phyloP scores from a whole-genome alignment of 2,329 filamentous ascomycete species.

The Talaromyces piceae region DNA sequence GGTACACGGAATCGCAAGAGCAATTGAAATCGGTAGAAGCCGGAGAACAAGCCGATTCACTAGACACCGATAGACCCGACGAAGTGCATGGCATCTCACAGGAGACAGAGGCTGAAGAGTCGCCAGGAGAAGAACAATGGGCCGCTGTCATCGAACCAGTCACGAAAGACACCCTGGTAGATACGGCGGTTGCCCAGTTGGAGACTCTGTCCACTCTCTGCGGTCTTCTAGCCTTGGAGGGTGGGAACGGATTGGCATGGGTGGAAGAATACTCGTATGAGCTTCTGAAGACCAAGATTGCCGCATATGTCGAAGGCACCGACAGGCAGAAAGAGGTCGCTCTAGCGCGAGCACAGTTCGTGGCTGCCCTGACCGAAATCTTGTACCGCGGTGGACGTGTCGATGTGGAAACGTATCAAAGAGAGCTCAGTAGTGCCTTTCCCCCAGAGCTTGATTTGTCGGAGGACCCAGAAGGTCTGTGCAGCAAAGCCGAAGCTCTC shows the following conservation, averaged over 20 bases:
- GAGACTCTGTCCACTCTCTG: constrained; percentile 47
- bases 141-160: constrained; percentile 60
- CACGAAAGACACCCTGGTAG: constrained; percentile 57
- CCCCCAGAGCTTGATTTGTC: constrained; percentile 33
- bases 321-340: constrained; percentile 44
- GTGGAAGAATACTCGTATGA: constrained; percentile 50
- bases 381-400: constrained; percentile 47
- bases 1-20: constrained; percentile 41
- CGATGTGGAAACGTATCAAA: constrained; percentile 47
- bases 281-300: constrained; percentile 48
- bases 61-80: constrained; percentile 11
- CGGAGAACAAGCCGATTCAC: constrained; percentile 13
- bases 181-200: constrained; percentile 60
- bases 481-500: constrained; percentile 51
- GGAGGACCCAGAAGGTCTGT: constrained; percentile 42
- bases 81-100: constrained; percentile 4
- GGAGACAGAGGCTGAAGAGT: constrained; percentile 20
- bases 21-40: constrained; percentile 33
- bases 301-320: constrained; percentile 42
- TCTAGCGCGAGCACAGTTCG: constrained; percentile 51
- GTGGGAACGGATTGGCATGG: constrained; percentile 43
- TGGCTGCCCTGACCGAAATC: constrained; percentile 49
- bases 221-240: constrained; percentile 40
- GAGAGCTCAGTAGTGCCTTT: constrained; percentile 36
- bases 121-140: constrained; percentile 49